Conservation (phyloP, 2,329 filamentous ascomycete genomes). For the Raffaelea arxii region DNA sequence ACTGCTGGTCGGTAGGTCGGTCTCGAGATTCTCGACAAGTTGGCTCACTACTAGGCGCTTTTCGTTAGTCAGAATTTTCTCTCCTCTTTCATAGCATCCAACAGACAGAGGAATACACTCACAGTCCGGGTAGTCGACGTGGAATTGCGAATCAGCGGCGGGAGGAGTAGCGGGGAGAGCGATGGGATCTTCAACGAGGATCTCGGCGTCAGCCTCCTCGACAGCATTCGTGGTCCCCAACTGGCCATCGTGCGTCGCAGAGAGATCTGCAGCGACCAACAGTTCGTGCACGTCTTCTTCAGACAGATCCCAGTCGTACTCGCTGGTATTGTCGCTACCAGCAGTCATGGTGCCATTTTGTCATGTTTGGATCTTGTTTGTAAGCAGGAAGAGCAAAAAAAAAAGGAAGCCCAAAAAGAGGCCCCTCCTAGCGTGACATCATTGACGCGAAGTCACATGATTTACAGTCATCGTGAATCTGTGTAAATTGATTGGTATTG, state of each 20-base stretch:
- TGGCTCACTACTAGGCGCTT: slow-evolving; percentile 42
- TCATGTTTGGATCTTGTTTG: no score
- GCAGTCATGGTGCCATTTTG: background rate
- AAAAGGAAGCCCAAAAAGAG: background rate
- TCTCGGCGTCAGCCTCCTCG: background rate
- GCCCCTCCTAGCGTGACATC: no score
- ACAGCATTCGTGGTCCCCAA: background rate
- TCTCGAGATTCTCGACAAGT: slow-evolving; percentile 21
- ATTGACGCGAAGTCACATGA: no score
- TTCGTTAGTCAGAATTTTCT: background rate
- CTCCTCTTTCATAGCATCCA: background rate
- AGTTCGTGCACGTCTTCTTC: slow-evolving; percentile 30
- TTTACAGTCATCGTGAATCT: no score
- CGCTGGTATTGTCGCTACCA: slow-evolving; percentile 17
- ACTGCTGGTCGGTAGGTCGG: slow-evolving; percentile 1
- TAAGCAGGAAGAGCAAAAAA: background rate
- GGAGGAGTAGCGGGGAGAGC: background rate
- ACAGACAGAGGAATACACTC: slow-evolving; percentile 18
- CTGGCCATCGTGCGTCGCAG: slow-evolving; percentile 22
- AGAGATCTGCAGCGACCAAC: background rate
- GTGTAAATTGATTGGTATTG: no score
- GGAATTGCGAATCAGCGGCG: background rate
- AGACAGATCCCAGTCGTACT: slow-evolving; percentile 38
- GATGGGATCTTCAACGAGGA: background rate
- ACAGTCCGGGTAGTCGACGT: slow-evolving; percentile 44